Base-by-base conservation (phyloP, 352 stramenopile genomes). In the Globisporangium echinulatum region DNA sequence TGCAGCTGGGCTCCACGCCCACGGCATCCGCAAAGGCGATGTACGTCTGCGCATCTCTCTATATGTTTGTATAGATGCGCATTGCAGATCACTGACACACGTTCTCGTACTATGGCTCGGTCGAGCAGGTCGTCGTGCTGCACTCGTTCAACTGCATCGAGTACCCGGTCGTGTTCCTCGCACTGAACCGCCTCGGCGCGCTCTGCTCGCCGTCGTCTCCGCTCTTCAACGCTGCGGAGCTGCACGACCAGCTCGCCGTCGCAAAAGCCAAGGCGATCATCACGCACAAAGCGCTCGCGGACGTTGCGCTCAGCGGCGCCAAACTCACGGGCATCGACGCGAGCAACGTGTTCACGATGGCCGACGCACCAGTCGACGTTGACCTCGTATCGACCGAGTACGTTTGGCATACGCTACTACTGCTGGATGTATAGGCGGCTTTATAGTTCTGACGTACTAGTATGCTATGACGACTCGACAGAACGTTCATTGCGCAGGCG, bases 121-220 rank as follows among this genome's bases (percentile, higher is more conserved):
- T 66, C 49, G 59, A 33, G 61, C 42, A 81, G 69, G 66, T 77
- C 5, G 67, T 83, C 17, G 42, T 84, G 15, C 58, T 82, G 19
- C 71, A 78, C 57, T 76, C 68, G 57, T 64, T 77, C 62, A 86
- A 86, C 63, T 82, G 69, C 52, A 56, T 83, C 15, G 72, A 86
- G 54, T 86, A 77, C 36, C 64, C 72, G 4, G 49, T 82, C 19
- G 57, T 80, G 17, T 74, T 79, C 54, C 53, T 77, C 17, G 76
- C 76, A 3, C 53, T 82, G 1, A 74, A 70, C 33, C 63, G 70
- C 2, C 39, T 86, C n/a, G 63, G 70, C 13, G 76, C 66, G 11
- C 69, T 77, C 42, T 74, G 69, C 40, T 77, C 71, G 33, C 64
- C 74, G 11, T 69, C 71, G 54, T 76, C 72, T 2, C 67, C 74